Evolutionary conservation across 805 yeast species (phyloP).

Genomic region (Schwanniomyces vanrijiae): DNA sequence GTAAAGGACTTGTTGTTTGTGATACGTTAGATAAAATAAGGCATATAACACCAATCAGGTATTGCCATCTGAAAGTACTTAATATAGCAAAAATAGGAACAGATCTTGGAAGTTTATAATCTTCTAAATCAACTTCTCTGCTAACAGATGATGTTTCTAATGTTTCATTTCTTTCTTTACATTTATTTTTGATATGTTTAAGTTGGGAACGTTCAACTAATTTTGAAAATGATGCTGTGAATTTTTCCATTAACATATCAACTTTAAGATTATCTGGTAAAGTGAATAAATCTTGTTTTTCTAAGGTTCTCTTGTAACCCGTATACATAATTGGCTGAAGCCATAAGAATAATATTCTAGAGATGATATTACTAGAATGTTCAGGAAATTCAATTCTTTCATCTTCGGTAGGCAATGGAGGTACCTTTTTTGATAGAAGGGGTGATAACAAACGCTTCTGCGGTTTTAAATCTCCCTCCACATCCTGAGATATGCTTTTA

Average conservation of each 20-base stretch:
- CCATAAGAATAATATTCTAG: constrained; percentile 64
- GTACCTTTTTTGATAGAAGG: constrained; percentile 40
- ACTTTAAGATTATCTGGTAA: constrained; percentile 36
- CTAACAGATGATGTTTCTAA: constrained; percentile 19
- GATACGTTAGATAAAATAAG: constrained; percentile 25
- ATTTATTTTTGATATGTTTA: constrained; percentile 22
- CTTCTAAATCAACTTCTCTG: constrained; percentile 26
- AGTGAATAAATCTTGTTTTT: constrained; percentile 57
- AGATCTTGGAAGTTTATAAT: constrained; percentile 26
- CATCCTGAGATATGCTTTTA: not conserved
- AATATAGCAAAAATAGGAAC: constrained; percentile 23
- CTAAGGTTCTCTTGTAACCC: constrained; percentile 73
- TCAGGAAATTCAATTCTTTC: constrained; percentile 51
- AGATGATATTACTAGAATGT: constrained; percentile 35
- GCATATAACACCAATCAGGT: constrained; percentile 29
- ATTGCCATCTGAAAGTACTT: constrained; percentile 31
- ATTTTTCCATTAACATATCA: constrained; percentile 27
- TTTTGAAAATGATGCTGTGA: constrained; percentile 18
- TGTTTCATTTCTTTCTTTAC: constrained; percentile 27
- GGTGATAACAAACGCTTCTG: constrained; percentile 37
- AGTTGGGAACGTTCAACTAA: constrained; percentile 20
- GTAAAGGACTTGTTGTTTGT: constrained; percentile 32
- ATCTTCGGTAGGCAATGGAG: constrained; percentile 52
- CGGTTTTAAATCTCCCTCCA: constrained; percentile 12
- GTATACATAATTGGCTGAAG: constrained; percentile 57